Evolutionary conservation across 345 rosid genomes (phyloP), one percentile per base, ranked within the genome.

Genomic region (Lumnitzera racemosa): DNA sequence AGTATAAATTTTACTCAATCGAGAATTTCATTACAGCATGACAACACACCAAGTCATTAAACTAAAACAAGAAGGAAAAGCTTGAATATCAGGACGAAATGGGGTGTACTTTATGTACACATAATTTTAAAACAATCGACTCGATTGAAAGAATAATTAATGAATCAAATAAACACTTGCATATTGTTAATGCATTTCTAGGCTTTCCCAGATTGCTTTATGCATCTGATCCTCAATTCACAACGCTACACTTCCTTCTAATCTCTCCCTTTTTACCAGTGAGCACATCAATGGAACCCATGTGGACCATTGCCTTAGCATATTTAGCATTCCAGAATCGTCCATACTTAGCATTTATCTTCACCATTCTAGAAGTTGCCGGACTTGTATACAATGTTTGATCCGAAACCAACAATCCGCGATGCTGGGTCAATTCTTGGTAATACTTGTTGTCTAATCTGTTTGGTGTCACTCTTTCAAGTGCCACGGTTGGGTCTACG

Each of bases 351-450:
- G 81, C 84, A 49, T 74, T 66, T 15, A 62, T 15, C 53, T 27
- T 3, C 54, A 76, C 81, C 57, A 65, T 62, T 8, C 36, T 29
- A 16, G 67, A n/a, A 0, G 88, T 80, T 10, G n/a, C 15, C 1
- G 62, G 47, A 46, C 70, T 76, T 9, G 63, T 56, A 64, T 65
- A 59, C 65, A 82, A 52, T 2, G 78, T 71, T 61, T 80, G 74
- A 41, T 83, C 81, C 1, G 84, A 75, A n/a, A 72, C 66, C 55
- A 83, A 65, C 24, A 83, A 12, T 11, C 82, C 84, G 0, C 77
- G 68, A 12, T 49, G 17, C 2, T 17, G 50, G 56, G 2, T 61
- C 64, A 80, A 49, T 2, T 69, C 76, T 3, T n/a, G 5, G 63
- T 75, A 80, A 68, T 73, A 82, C 70, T 31, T 63, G 63, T 69